Conservation (phyloP, 306 rosid genomes). For the Boehmeria nivea region DNA sequence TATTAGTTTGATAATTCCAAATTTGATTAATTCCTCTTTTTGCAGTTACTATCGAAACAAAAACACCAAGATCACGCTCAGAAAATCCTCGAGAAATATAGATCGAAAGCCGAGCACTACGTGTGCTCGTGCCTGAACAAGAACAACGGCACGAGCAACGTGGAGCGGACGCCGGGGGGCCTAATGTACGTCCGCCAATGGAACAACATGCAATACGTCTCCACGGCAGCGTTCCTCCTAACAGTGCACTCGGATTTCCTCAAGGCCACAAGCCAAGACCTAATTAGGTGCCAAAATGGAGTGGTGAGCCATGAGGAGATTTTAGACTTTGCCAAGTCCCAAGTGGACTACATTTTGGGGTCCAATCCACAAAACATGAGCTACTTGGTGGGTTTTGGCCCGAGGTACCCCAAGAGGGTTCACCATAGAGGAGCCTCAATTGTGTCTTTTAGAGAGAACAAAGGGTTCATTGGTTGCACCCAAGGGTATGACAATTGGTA, state of each 20-base stretch:
- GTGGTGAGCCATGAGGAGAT: constrained; percentile 38
- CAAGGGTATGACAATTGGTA: constrained; percentile 98
- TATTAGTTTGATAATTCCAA: too few relatives aligned
- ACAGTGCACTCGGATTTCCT: constrained; percentile 69
- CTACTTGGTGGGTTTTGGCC: constrained; percentile 78
- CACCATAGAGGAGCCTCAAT: constrained; percentile 96
- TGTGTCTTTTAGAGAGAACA: constrained; percentile 62
- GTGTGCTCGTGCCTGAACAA: constrained; percentile 86
- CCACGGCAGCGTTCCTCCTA: constrained; percentile 80
- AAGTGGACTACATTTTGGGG: constrained; percentile 79
- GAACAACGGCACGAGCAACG: constrained; percentile 45
- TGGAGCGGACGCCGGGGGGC: constrained; percentile 76
- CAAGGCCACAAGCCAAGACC: constrained; percentile 36
- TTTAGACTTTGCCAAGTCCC: constrained; percentile 56
- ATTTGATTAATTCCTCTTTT: background rate
- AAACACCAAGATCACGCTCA: constrained; percentile 43
- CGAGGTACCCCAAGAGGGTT: constrained; percentile 62
- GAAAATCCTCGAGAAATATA: constrained; percentile 43
- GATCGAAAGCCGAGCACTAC: constrained; percentile 77
- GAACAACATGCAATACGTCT: constrained; percentile 98
- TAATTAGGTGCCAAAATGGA: constrained; percentile 40
- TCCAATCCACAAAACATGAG: constrained; percentile 84
- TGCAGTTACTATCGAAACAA: constrained; percentile 58
- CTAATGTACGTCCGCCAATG: constrained; percentile 67
- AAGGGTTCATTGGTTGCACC: constrained; percentile 92